Evolutionary conservation across 2,329 filamentous ascomycete species (phyloP).

Genomic region (Colletotrichum gigasporum): DNA sequence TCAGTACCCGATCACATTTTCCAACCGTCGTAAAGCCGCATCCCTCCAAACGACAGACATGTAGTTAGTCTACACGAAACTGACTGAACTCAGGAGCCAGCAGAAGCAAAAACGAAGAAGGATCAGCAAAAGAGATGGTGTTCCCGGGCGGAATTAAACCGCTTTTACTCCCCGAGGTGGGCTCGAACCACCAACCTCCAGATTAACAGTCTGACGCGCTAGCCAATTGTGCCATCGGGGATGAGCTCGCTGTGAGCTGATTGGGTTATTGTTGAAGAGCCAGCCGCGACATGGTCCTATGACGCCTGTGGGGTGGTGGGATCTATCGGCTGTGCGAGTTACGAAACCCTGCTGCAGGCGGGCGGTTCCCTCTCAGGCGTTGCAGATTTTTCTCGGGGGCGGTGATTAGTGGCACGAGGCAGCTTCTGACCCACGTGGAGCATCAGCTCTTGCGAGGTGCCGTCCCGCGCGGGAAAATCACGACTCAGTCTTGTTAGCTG

Average conservation of each 20-base stretch:
- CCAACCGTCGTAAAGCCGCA: too few species aligned
- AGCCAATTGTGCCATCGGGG: conserved; percentile 33
- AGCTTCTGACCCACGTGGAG: background rate
- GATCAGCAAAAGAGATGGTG: background rate
- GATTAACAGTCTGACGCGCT: conserved; percentile 33
- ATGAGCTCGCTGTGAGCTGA: conserved; percentile 18
- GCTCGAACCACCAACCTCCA: conserved; percentile 33
- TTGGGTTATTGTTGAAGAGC: background rate
- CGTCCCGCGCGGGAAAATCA: too few species aligned
- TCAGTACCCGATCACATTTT: too few species aligned
- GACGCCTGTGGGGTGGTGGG: too few species aligned
- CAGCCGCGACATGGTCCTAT: accelerated
- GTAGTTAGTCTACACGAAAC: too few species aligned
- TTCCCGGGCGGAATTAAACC: conserved; percentile 6
- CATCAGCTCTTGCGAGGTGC: too few species aligned
- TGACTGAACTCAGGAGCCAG: background rate
- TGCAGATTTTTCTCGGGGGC: background rate
- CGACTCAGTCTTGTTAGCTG: too few species aligned
- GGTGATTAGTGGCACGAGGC: background rate
- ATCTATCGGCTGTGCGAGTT: background rate
- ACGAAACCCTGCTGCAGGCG: background rate
- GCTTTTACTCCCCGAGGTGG: conserved; percentile 28
- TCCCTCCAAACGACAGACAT: too few species aligned
- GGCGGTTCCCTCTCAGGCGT: background rate
- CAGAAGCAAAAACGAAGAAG: background rate